Evolutionary conservation across 305 asterid genomes (phyloP), one percentile per base, ranked within the genome.

Genomic region (Fraxinus nigra): DNA sequence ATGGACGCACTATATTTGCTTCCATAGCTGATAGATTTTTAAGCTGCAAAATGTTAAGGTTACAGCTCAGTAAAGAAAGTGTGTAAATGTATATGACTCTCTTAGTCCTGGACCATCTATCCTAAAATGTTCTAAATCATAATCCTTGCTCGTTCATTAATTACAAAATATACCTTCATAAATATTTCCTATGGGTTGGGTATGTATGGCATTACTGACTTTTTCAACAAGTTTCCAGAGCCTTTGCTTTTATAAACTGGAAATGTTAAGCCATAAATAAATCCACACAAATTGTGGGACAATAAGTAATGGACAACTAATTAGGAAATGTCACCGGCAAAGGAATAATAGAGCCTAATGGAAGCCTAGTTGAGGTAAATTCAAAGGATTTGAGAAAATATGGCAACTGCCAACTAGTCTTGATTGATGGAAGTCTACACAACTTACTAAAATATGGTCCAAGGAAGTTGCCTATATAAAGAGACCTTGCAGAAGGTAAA

Each of bases 11-110:
- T 34, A 95, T 91, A 85, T 95, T 94, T 85, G 95, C 97, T 85
- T 95, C 99, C 99, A 95, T 95, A 34, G 97, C 98, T 63, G 99
- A 92, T 81, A 95, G 83, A 84, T 95, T 87, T 90, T 89, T 89
- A 18, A 94, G 97, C 99, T 95, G 94, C 87, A 86, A 88, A 86
- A 63, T 48, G 82, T 80, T 78, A 81, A 69, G 69, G 75, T 38
- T 75, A 14, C 69, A 56, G 76, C 30, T 84, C 69, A 81, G 72
- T 35, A 7, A 48, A 40, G 54, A 46, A 28, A 28, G 59, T 56
- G 72, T 18, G 75, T 46, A 48, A 8, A 63, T 34, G 20, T 35
- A 20, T 76, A 3, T 18, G 22, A 28, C 26, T 26, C 9, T 40
- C 22, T 40, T 4, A 46, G 46, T 32, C 69, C 22, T 26, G 38